Evolutionary conservation across 2,329 filamentous ascomycete genomes (phyloP).

Genomic region (Dothidotthia symphoricarpi): DNA sequence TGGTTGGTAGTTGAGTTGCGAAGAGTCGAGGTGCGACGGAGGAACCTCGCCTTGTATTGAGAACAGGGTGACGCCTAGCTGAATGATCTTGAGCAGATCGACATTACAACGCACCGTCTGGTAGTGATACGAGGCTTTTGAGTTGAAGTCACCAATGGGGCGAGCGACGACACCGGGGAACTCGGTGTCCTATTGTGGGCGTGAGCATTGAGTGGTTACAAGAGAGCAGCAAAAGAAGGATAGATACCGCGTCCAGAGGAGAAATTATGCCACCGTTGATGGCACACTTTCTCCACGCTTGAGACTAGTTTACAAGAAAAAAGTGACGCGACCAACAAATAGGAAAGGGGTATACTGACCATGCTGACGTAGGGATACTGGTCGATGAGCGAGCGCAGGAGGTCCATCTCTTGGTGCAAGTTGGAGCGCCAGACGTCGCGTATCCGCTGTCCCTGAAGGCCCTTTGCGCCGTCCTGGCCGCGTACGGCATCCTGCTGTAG

Average conservation of each 20-base stretch:
- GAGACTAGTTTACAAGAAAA: conserved; percentile 7
- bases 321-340: conserved; percentile 1
- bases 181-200: conserved; percentile 73
- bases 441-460: conserved; percentile 70
- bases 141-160: conserved; percentile 90
- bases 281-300: conserved; percentile 11
- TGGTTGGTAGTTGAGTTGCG: conserved; percentile 44
- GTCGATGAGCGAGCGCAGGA: conserved; percentile 78
- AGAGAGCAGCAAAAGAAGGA: conserved; percentile 2
- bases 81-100: conserved; percentile 95
- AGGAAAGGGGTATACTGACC: conserved; percentile 59
- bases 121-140: conserved; percentile 97
- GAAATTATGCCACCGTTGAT: conserved; percentile 6
- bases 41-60: conserved; percentile 85
- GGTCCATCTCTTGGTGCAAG: conserved; percentile 83
- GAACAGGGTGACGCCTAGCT: conserved; percentile 92
- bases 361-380: conserved; percentile 96
- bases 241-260: conserved; percentile 8
- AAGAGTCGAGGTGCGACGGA: conserved; percentile 61
- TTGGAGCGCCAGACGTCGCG: conserved; percentile 96
- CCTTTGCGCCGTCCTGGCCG: conserved; percentile 56
- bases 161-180: conserved; percentile 97
- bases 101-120: conserved; percentile 97
- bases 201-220: conserved; percentile 15
- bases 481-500: conserved; percentile 53